phyloP scores from a whole-genome alignment of 352 stramenopile species.

The Halophytophthora batemanensis region DNA sequence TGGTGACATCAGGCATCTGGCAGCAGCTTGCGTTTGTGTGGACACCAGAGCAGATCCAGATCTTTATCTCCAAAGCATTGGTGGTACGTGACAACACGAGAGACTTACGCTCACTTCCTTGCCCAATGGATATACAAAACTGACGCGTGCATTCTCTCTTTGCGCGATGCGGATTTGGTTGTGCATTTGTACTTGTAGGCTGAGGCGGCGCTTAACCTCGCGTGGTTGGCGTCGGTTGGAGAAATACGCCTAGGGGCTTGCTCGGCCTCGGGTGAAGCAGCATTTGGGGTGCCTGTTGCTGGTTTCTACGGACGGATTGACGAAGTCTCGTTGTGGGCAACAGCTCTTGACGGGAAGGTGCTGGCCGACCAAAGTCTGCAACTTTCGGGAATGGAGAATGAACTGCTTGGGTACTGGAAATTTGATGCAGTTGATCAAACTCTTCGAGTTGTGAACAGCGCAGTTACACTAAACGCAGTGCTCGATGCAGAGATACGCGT shows the following conservation, averaged over 20 bases:
- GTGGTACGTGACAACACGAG: not conserved
- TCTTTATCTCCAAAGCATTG: constrained; percentile 1
- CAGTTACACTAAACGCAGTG: not conserved
- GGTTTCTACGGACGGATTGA: constrained; percentile 29
- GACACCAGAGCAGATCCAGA: not conserved
- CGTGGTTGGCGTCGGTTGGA: not conserved
- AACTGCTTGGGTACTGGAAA: constrained; percentile 28
- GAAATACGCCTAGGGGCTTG: constrained; percentile 19
- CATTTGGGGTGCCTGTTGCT: not conserved
- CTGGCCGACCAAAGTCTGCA: constrained; percentile 1
- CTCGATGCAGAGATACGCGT: constrained; percentile 16
- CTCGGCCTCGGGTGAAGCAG: not conserved
- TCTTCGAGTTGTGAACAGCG: constrained; percentile 5
- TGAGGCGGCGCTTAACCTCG: not conserved
- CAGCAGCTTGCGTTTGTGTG: constrained; percentile 2
- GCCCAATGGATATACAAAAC: not conserved
- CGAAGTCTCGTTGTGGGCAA: constrained; percentile 32
- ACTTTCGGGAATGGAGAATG: constrained; percentile 18
- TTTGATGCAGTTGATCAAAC: constrained; percentile 18
- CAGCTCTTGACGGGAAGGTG: not conserved
- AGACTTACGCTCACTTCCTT: not conserved
- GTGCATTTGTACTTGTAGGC: constrained; percentile 3
- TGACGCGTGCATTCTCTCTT: constrained; percentile 1
- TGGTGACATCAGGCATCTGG: not conserved
- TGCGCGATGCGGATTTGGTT: too few species aligned